Evolutionary conservation across 768 basidiomycete genomes (phyloP).

Genomic region (Suillus alpinus): DNA sequence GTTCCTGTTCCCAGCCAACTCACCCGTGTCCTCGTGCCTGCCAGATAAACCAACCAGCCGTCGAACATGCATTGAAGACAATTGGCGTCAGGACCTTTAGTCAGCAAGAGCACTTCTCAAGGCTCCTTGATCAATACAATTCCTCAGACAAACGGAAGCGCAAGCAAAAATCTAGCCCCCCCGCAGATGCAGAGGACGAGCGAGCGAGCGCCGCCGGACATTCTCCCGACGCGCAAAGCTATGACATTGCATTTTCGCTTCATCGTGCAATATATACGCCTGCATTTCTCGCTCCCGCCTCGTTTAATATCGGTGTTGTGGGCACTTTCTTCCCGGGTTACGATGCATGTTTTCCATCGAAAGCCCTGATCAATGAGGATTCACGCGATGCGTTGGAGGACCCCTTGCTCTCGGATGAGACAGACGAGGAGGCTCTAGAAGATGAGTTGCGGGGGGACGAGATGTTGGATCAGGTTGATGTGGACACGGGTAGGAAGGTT

Average conservation of each 20-base stretch:
- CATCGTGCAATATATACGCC: conserved; percentile 36
- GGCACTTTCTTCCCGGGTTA: conserved; percentile 21
- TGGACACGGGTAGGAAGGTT: conserved; percentile 26
- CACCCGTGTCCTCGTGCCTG: conserved; percentile 1
- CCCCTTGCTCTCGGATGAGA: conserved; percentile 27
- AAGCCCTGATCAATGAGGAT: conserved; percentile 16
- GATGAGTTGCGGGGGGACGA: conserved; percentile 44
- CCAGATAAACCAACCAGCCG: conserved; percentile 42
- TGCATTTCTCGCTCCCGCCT: conserved; percentile 30
- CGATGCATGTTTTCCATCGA: conserved; percentile 16
- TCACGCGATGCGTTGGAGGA: conserved; percentile 19
- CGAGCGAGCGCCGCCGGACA: background rate
- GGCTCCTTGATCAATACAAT: conserved; percentile 23
- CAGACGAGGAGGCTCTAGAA: conserved; percentile 36
- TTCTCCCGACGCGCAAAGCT: conserved; percentile 6
- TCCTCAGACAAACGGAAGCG: conserved; percentile 5
- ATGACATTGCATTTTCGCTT: conserved; percentile 11
- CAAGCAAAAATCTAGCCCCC: background rate
- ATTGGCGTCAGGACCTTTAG: conserved; percentile 38
- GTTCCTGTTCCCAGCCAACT: background rate
- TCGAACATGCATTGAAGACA: conserved; percentile 49
- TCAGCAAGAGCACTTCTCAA: conserved; percentile 42
- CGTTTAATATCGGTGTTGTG: conserved; percentile 11
- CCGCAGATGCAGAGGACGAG: conserved; percentile 17
- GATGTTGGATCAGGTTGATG: conserved; percentile 38